A percentile compares a stretch with the other conserved stretches of the same genome.
These are phyloP conservation scores for Alternaria triticina DNA, from an alignment of 2,329 filamentous ascomycete genomes.

Conservation along the genomic window DNA sequence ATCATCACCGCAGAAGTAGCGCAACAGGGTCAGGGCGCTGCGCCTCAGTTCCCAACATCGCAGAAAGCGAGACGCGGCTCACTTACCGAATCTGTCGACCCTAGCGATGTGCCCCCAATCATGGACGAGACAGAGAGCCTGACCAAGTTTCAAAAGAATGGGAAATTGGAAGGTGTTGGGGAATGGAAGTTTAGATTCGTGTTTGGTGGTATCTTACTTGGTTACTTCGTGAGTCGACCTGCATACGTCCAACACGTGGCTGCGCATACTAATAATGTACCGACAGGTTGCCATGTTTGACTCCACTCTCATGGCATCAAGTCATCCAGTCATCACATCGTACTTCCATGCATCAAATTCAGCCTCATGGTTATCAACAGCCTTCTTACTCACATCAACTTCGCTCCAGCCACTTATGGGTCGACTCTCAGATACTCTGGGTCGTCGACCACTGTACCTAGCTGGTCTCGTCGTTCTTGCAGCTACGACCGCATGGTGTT, in stretches of 20 bases:
- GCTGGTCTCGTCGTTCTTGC: conserved; percentile 68
- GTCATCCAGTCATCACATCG: conserved; percentile 80
- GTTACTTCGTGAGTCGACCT: conserved; percentile 46
- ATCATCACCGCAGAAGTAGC: conserved; percentile 27
- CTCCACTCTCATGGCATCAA: conserved; percentile 80
- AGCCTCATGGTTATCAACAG: conserved; percentile 82
- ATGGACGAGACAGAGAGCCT: conserved; percentile 27
- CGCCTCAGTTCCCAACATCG: conserved; percentile 28
- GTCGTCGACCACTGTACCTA: conserved; percentile 71
- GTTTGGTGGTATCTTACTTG: conserved; percentile 46
- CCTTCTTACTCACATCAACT: conserved; percentile 78
- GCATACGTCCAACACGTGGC: neutral
- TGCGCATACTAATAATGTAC: conserved; percentile 47
- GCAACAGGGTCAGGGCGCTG: conserved; percentile 31
- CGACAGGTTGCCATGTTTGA: conserved; percentile 65
- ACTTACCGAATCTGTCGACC: conserved; percentile 32
- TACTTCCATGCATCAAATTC: conserved; percentile 79
- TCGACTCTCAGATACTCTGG: conserved; percentile 75
- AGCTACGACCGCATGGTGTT: conserved; percentile 72
- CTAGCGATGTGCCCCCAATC: conserved; percentile 26
- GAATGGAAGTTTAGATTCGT: conserved; percentile 45
- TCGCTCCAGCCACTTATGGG: conserved; percentile 78
- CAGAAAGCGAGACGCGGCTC: conserved; percentile 32
- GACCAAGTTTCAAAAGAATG: conserved; percentile 38
- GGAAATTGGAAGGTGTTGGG: conserved; percentile 41